Conservation (phyloP, 495 filamentous ascomycete genomes). For the Daldinia grandis region DNA sequence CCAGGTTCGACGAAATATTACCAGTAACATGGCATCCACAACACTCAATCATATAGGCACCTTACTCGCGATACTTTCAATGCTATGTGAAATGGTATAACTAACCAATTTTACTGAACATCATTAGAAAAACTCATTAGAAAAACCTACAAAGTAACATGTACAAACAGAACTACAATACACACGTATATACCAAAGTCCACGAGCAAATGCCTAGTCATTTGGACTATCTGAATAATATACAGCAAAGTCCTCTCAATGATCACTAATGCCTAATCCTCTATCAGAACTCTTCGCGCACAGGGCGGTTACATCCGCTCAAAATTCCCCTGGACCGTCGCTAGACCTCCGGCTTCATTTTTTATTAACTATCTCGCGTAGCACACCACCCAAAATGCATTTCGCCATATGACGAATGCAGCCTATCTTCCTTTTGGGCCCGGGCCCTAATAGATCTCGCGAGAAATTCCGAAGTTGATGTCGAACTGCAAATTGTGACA, state of each 20-base stretch:
- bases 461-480: conserved; percentile 38
- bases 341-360: conserved; percentile 23
- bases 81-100: not conserved
- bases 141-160: not conserved
- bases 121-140: not conserved
- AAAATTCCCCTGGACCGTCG: conserved; percentile 11
- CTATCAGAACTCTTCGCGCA: conserved; percentile 36
- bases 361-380: conserved; percentile 43
- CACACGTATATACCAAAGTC: conserved; percentile 14
- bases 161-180: not conserved
- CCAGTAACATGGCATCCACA: not conserved
- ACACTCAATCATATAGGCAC: not conserved
- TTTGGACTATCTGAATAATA: conserved; percentile 49
- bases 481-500: conserved; percentile 31
- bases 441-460: conserved; percentile 40
- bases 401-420: conserved; percentile 11
- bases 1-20: conserved; percentile 14
- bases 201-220: conserved; percentile 35
- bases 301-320: conserved; percentile 34
- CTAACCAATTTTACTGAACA: not conserved
- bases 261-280: conserved; percentile 39
- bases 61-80: not conserved
- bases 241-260: conserved; percentile 47
- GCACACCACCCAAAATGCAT: conserved; percentile 18
- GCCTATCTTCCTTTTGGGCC: conserved; percentile 23